Conservation (phyloP, 176 grass and related monocot species). For the Alopecurus myosuroides region DNA sequence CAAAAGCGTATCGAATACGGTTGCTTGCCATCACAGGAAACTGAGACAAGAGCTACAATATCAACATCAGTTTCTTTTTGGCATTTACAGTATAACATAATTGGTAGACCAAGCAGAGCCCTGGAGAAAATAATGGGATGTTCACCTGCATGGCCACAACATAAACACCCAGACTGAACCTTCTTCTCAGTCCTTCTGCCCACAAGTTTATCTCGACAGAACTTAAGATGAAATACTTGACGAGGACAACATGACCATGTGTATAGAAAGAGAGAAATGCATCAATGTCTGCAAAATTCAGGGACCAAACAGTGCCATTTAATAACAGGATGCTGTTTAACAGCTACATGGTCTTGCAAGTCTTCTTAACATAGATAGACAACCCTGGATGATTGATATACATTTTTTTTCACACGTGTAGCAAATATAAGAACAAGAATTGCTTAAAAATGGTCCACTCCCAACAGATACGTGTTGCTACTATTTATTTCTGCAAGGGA, state of each 20-base stretch:
- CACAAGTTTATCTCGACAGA: neutral
- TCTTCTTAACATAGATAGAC: neutral
- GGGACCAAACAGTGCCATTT: neutral
- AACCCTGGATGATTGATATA: neutral
- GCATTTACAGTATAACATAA: neutral
- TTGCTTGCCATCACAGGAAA: no score
- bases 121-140: neutral
- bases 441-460: neutral
- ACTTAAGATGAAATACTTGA: neutral
- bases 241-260: neutral
- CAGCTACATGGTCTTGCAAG: neutral
- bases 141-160: neutral
- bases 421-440: constrained; percentile 5
- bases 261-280: neutral
- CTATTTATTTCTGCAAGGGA: constrained; percentile 3
- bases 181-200: neutral
- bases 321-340: neutral
- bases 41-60: neutral
- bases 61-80: neutral
- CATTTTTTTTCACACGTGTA: neutral
- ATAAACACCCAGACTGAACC: neutral
- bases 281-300: neutral
- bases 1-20: no score
- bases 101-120: neutral
- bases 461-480: neutral